Conservation (phyloP, 768 basidiomycete species). For the Lentinula aciculospora region DNA sequence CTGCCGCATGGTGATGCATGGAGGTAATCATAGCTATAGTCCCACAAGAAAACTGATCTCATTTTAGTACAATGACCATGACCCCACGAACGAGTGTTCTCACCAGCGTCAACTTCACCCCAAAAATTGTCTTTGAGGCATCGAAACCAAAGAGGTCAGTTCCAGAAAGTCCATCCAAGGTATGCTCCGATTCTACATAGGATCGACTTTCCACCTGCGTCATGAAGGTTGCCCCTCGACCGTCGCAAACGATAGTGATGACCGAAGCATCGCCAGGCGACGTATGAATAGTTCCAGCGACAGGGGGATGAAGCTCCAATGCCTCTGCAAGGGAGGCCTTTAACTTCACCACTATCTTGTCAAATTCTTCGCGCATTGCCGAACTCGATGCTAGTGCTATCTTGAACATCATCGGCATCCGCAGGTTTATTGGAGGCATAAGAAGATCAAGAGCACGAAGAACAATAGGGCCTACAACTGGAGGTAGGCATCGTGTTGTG, state of each 20-base stretch:
- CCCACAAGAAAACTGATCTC: conserved; percentile 5
- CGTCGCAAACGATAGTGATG: not conserved
- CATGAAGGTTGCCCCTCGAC: not conserved
- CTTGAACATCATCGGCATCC: not conserved
- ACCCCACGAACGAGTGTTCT: not conserved
- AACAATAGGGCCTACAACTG: not conserved
- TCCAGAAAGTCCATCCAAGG: not conserved
- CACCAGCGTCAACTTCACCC: conserved; percentile 3
- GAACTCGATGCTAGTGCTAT: not conserved
- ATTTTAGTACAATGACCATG: not conserved
- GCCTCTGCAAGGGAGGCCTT: conserved; percentile 2
- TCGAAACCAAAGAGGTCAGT: not conserved
- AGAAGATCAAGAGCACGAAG: not conserved
- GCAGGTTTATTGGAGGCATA: conserved; percentile 1
- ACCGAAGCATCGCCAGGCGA: not conserved
- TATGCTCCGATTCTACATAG: conserved; percentile 1
- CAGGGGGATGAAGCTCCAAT: conserved; percentile 1
- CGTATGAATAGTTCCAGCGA: not conserved
- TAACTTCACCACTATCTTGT: not conserved
- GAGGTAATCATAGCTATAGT: not conserved
- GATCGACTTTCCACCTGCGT: not conserved
- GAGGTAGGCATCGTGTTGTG: not conserved
- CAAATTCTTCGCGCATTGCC: not conserved
- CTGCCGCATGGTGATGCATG: conserved; percentile 1
- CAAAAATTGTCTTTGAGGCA: not conserved